These are phyloP conservation scores for Beta vulgaris DNA, from an alignment of 148 eudicot genomes.

Conservation along the genomic window DNA sequence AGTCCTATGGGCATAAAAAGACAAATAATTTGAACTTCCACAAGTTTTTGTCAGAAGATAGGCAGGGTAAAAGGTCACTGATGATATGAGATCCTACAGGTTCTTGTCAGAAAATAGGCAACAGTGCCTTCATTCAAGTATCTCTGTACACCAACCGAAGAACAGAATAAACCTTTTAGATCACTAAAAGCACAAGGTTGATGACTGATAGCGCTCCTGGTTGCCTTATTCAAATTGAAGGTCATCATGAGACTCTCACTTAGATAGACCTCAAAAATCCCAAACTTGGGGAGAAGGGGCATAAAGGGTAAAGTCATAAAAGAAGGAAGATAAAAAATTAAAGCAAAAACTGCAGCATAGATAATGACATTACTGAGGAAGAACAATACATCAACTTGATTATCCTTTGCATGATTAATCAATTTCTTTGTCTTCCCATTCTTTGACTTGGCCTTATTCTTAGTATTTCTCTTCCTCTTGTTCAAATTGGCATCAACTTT, in stretches of 20 bases:
- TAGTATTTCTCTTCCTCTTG: constrained; percentile 36
- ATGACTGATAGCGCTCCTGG: neutral
- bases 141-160: neutral
- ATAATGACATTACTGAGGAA: constrained; percentile 12
- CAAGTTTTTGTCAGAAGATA: neutral
- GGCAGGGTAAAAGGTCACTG: no score
- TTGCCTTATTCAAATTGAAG: neutral
- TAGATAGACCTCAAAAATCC: constrained; percentile 1
- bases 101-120: neutral
- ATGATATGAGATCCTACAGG: neutral
- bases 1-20: neutral
- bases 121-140: neutral
- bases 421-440: constrained; percentile 25
- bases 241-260: constrained; percentile 1
- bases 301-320: neutral
- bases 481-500: constrained; percentile 17
- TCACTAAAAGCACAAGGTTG: neutral
- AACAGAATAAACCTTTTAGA: neutral
- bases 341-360: neutral
- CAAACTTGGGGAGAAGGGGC: neutral
- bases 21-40: neutral
- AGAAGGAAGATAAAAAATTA: constrained; percentile 2
- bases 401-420: constrained; percentile 23
- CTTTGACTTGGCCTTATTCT: constrained; percentile 20
- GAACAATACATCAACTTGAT: constrained; percentile 37